These are phyloP conservation scores for Skeletonema menzelii DNA, from an alignment of 108 stramenopile genomes.

Conservation along the genomic window DNA sequence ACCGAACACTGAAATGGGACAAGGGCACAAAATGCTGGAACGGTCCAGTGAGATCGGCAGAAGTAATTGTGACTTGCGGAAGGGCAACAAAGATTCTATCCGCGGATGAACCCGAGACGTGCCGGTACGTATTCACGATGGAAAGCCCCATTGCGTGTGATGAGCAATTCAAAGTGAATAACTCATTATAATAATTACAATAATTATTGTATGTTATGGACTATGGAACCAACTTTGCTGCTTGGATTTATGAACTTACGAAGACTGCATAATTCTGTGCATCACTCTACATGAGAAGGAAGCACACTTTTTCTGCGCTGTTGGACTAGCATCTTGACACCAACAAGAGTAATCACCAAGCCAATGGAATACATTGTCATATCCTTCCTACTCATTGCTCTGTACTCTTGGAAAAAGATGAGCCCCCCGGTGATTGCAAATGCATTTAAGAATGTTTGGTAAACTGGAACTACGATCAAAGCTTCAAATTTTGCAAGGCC, in stretches of 20 bases:
- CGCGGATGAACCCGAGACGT: slow-evolving; percentile 85
- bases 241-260: neutral
- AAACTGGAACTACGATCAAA: slow-evolving; percentile 45
- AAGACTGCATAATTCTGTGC: neutral
- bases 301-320: neutral
- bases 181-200: slow-evolving; percentile 15
- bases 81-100: slow-evolving; percentile 64
- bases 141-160: slow-evolving; percentile 83
- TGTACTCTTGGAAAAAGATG: slow-evolving; percentile 57
- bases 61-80: slow-evolving; percentile 69
- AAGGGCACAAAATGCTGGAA: slow-evolving; percentile 84
- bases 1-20: slow-evolving; percentile 61
- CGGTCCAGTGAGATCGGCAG: slow-evolving; percentile 75
- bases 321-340: slow-evolving; percentile 18
- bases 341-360: slow-evolving; percentile 10
- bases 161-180: slow-evolving; percentile 51
- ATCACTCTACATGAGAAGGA: neutral
- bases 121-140: slow-evolving; percentile 77
- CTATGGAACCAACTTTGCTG: neutral
- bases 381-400: slow-evolving; percentile 10
- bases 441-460: slow-evolving; percentile 44
- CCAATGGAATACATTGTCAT: slow-evolving; percentile 9
- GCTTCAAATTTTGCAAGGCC: slow-evolving; percentile 49
- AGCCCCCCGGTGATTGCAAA: slow-evolving; percentile 44
- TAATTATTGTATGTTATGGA: no score